Evolutionary conservation across 805 yeast genomes (phyloP), one percentile per base, ranked within the genome.

Genomic region (Cyberlindnera nakhonratchasimensis): DNA sequence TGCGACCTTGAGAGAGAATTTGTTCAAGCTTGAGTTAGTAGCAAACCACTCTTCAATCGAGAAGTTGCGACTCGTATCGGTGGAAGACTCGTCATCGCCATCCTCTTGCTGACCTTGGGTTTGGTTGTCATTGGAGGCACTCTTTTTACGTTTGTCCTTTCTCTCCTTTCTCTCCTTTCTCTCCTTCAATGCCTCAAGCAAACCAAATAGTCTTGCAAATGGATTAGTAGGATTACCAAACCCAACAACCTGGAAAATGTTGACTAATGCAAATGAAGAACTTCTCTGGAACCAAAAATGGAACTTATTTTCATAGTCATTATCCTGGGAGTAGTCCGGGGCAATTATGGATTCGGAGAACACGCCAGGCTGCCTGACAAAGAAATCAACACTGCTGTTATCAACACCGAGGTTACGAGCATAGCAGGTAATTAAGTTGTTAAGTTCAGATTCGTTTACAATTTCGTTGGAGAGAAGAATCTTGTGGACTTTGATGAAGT

Each of bases 211-310:
- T 53, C 80, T 77, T 6, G 91, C 88, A 64, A 85, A 84, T 16
- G 91, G 89, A 55, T 82, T 85, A 34, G 71, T 69, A 5, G 85
- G 73, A 56, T 82, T 84, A 25, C 93, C 95, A 61, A 85, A 81
- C 2, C 93, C 93, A 34, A 82, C 75, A 40, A 85, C 58, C 64
- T 85, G 91, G 53, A 79, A 74, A 40, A 86, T 78, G 54, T 85
- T 86, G 21, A 89, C 79, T 36, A 84, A 69, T 3, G 93, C 91
- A 67, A 86, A 83, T 29, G 80, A 72, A 3, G 89, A 75, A 1
- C 87, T 80, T 57, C 84, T 82, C 53, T 83, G 82, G 55, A 80
- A 82, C 85, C 88, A 86, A 53, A 83, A 84, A 44, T 78, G 80
- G 31, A 70, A 51, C 54, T 63, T 62, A 39, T 61, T 53, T 24